Percentiles rank a stretch among this genome's conserved stretches.
Conservation (phyloP, 2,329 filamentous ascomycete genomes). For the Fusarium camptoceras region DNA sequence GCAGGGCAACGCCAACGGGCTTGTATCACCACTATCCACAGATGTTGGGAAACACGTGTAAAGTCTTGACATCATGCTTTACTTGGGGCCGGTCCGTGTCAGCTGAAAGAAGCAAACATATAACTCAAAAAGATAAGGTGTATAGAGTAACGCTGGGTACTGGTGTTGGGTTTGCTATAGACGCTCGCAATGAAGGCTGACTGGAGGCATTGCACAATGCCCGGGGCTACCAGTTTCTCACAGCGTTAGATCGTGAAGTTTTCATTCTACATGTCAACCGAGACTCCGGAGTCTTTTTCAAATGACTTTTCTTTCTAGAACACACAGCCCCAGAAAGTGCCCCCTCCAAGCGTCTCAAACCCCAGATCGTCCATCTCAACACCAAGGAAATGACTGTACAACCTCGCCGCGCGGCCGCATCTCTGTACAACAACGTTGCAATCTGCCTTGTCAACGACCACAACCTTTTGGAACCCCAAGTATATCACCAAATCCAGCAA, state of each 20-base stretch:
- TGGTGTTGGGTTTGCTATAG: background rate
- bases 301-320: background rate
- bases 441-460: background rate
- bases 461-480: background rate
- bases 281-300: background rate
- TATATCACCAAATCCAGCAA: background rate
- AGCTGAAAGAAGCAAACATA: background rate
- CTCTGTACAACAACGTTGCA: slow-evolving; percentile 10
- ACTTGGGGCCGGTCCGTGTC: background rate
- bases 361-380: background rate
- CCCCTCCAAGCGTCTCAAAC: background rate
- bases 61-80: background rate
- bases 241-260: accelerated
- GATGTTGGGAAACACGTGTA: background rate
- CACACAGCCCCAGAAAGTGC: background rate
- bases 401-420: slow-evolving; percentile 31
- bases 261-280: no score
- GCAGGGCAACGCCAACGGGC: slow-evolving; percentile 13
- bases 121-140: no score
- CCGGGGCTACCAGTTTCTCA: background rate
- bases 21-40: slow-evolving; percentile 7
- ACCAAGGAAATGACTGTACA: background rate
- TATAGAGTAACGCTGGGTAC: no score
- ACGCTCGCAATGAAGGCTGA: background rate
- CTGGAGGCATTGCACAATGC: no score